Evolutionary conservation across 2,329 filamentous ascomycete species (phyloP), one percentile per base, ranked within the genome.

Genomic region (Aspergillus sp.): DNA sequence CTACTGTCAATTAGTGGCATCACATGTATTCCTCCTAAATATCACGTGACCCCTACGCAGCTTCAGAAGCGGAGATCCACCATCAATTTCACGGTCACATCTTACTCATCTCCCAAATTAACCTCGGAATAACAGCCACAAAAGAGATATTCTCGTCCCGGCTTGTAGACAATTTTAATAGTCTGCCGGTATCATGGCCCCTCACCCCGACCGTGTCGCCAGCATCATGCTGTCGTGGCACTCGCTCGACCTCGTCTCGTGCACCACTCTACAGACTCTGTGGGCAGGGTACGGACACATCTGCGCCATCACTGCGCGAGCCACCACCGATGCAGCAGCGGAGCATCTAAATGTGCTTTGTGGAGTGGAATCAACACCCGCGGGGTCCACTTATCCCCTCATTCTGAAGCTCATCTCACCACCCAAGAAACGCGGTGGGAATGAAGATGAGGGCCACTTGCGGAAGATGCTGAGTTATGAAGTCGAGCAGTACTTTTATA

Each of bases 391-490:
- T 1, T 61, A 55, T 7, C 45, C 51, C 19, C 64, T 81, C 31
- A 72, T 85, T 8, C 61, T 85, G 6, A 85, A 85, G 55, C 69
- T 81, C 42, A 79, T 85, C 33, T 73, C 73, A 0, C 79, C 79
- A 6, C 78, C 79, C 0, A 46, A 39, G 4, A 43, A 60, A 33
- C 42, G 46, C 28, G 48, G 41, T 0, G 52, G 47, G 27, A 52
- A 52, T n/a, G 3, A 38, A 10, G 76, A 82, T 32, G 82, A 85
- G 53, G 80, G 82, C 0, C 82, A 86, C 50, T 53, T 79, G 0
- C 75, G 83, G 6, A 86, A 86, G 56, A 74, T 86, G 46, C 60
- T 85, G 27, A 84, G 80, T 56, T 86, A 86, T 50, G 72, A 81
- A 37, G 79, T 84, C 4, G 83, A 86, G 60, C 81, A 83, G 54